Base-by-base conservation (phyloP, 2,329 filamentous ascomycete species). In the Akanthomyces muscarius region DNA sequence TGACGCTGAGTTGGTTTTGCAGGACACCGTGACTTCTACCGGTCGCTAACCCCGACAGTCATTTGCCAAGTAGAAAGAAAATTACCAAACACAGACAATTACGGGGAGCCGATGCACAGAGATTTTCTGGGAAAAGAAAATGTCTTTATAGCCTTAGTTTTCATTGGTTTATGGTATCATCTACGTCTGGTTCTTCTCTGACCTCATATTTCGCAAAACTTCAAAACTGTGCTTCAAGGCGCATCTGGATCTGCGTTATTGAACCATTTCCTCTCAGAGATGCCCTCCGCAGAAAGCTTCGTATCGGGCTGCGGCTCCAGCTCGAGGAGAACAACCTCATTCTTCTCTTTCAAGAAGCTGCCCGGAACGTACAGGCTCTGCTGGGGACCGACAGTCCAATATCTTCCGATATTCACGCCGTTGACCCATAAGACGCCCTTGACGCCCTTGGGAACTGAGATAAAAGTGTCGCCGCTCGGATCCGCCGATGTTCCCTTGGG, bases 401-500 rank as follows among this genome's bases (percentile, higher is more conserved):
- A 81, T 25, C 78, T 66, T 10, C 80, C 79, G 2, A 81, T 68
- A 54, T 81, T 77, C 38, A 77, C 70, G 14, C 75, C 77, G 60
- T 81, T 81, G 1, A 81, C 74, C 75, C 77, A 82, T 0, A 81
- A 75, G 21, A 74, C 72, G 0, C 80, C 80, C 67, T 81, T 82
- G 30, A 76, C 70, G 28, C 77, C 77, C 11, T 69, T 69, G 2
- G 77, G 75, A 4, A 81, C 66, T 2, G 71, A 67, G 0, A 81
- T 66, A 65, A 78, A 80, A 0, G 78, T 77, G 62, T 75, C 73
- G 4, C 56, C 66, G 18, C 62, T 67, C 7, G 63, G 65, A 14
- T 68, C 64, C 2, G 70, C 65, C 7, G 62, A 41, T 1, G 62
- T 44, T 23, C 52, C 58, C 2, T 45, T 33, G 21, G 64, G 51